Base-by-base conservation (phyloP, 768 basidiomycete genomes). In the Megacollybia marginata region DNA sequence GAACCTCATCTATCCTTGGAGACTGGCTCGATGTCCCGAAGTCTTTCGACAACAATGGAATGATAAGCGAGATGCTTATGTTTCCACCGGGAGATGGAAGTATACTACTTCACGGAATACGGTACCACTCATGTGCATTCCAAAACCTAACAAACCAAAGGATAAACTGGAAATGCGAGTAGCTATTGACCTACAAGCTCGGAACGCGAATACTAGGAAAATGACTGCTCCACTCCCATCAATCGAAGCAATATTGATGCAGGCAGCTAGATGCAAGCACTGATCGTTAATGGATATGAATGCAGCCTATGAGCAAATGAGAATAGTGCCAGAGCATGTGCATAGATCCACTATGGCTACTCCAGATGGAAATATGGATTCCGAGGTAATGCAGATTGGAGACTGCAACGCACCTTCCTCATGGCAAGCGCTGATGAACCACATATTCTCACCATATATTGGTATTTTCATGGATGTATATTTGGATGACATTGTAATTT, bases 361-460 rank as follows among this genome's bases (percentile, higher is more conserved):
- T 1, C 67, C 67, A n/a, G 65, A 71, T 57, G 73, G 75, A 0
- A 74, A 65, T 20, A 74, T 76, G 69, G 65, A 64, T 2, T 71
- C 70, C 35, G 50, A 59, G 0, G 71, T 76, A 0, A 54, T 62
- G 23, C 67, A 62, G 42, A 53, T 53, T 8, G 66, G 65, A 1
- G 64, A 69, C 38, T 65, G 60, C 19, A 70, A 69, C 49, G 63
- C 60, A 5, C 58, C 59, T 0, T 73, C 73, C 0, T 76, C 73
- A 0, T 75, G 66, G 56, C 74, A 75, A 48, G 52, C 65, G 0
- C 44, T 77, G 1, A 75, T 75, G 71, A 73, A 73, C 36, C 64
- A 74, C 36, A 56, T 76, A 0, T 69, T 67, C 43, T 42, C 53
- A 0, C 34, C 52, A 1, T 62, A 62, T 40, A 65, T 77, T 42